Base-by-base conservation (phyloP, 352 stramenopile genomes). In the Globisporangium parvum region DNA sequence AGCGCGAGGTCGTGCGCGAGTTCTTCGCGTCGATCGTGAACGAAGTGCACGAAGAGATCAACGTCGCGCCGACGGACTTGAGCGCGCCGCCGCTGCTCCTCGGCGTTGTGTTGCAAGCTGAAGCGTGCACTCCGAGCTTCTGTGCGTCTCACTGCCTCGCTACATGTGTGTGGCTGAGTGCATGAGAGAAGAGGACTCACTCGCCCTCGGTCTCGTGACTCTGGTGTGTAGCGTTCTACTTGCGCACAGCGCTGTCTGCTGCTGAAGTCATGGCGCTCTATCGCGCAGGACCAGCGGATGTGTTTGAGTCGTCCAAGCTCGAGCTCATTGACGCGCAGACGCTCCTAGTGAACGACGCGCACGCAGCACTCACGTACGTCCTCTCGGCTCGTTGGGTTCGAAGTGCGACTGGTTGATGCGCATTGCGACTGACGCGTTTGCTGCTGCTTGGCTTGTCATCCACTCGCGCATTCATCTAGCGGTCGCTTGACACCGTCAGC, bases 31-130 rank as follows among this genome's bases (percentile, higher is more conserved):
- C 82, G 35, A 87, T 94, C 47, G 62, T 73, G 37, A 75, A 75
- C 21, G 84, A 94, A 57, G 68, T 92, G 23, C 64, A 88, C 37
- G 85, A 94, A 45, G 85, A 94, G 51, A 74, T 92, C 58, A 94
- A 94, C 46, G 35, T 94, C 28, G 21, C 64, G 0, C 56, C 52
- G 11, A 18, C 47, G n/a, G 56, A 74, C 23, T 60, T 82, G 49
- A 63, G 82, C 17, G 55, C 65, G 17, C 53, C 74, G 26, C 84
- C 81, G 9, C 44, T 73, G 65, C 65, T 94, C 48, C 66, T 94
- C 0, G 85, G 85, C 8, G 65, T 94, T 39, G 81, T 91, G 51
- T 58, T 78, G 26, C 85, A 94, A 60, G 69, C 66, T 0, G 66
- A 78, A n/a, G 79, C 78, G 3, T 73, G 71, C 53, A 94, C 85